A percentile compares a stretch with the other conserved stretches of the same genome.
Evolutionary conservation across 352 stramenopile species (phyloP).

Genomic region (Pythium biforme): DNA sequence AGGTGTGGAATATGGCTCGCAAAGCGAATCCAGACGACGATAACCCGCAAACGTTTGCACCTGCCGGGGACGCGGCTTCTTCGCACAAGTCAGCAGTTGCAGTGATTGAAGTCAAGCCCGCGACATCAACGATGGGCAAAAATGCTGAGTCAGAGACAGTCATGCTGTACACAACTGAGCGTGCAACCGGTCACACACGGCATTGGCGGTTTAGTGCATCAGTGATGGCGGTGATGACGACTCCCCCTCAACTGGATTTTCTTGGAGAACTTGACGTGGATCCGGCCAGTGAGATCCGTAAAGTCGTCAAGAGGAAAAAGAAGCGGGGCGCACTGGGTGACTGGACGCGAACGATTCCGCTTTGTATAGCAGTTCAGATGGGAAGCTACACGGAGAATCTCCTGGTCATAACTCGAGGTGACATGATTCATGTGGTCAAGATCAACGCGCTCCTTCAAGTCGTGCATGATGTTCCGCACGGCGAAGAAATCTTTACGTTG

Average conservation of each 20-base stretch:
- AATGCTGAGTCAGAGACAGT: not conserved
- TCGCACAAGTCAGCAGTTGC: conserved; percentile 19
- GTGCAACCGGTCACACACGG: not conserved
- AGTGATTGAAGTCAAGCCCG: conserved; percentile 17
- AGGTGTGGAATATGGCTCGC: conserved; percentile 44
- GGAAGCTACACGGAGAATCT: conserved; percentile 46
- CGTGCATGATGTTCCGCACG: conserved; percentile 18
- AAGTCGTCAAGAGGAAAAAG: conserved; percentile 6
- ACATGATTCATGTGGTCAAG: conserved; percentile 70
- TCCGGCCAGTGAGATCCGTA: not conserved
- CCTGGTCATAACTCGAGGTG: conserved; percentile 45
- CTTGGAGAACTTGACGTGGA: conserved; percentile 18
- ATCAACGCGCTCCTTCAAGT: conserved; percentile 47
- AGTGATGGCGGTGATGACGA: not conserved
- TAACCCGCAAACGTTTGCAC: conserved; percentile 2
- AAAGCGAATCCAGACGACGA: not conserved
- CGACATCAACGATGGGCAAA: not conserved
- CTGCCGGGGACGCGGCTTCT: not conserved
- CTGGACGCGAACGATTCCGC: conserved; percentile 21
- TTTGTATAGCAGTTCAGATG: conserved; percentile 59
- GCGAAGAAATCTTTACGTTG: conserved; percentile 28
- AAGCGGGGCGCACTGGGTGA: conserved; percentile 16
- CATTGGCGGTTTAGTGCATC: conserved; percentile 25
- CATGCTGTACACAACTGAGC: conserved; percentile 27
- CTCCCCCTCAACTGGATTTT: conserved; percentile 9